Evolutionary conservation across 2,329 filamentous ascomycete species (phyloP).

Genomic region (Diaporthe vaccinii): DNA sequence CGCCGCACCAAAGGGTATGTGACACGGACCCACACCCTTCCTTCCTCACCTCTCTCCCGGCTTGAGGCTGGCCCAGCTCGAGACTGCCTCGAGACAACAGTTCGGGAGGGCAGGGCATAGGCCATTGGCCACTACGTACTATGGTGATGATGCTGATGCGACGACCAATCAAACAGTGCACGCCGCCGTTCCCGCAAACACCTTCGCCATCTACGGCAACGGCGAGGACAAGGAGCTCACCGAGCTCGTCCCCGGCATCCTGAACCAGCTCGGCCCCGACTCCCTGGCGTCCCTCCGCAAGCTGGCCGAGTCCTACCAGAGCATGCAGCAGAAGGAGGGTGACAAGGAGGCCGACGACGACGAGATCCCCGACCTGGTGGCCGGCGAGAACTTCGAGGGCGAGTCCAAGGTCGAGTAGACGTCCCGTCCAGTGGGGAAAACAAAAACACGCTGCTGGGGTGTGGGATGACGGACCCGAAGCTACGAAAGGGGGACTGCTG

Average conservation of each 20-base stretch:
- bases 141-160: constrained; percentile 15
- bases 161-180: constrained; percentile 75
- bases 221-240: constrained; percentile 99
- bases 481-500: constrained; percentile 14
- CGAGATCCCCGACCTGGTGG: constrained; percentile 97
- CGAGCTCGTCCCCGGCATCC: constrained; percentile 98
- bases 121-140: background rate
- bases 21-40: constrained; percentile 9
- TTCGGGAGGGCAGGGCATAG: background rate
- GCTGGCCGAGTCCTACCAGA: constrained; percentile 99
- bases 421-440: background rate
- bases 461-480: constrained; percentile 37
- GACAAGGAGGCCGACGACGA: constrained; percentile 85
- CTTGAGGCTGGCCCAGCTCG: background rate
- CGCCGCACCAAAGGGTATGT: constrained; percentile 91
- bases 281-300: constrained; percentile 97
- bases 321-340: constrained; percentile 92
- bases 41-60: background rate
- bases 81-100: background rate
- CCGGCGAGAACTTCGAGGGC: constrained; percentile 87
- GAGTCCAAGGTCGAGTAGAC: constrained; percentile 95
- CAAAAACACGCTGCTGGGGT: constrained; percentile 34
- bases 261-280: constrained; percentile 99
- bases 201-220: constrained; percentile 98
- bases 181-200: constrained; percentile 97